Conservation (phyloP, 441 rosid genomes). For the Syzygium malaccense region DNA sequence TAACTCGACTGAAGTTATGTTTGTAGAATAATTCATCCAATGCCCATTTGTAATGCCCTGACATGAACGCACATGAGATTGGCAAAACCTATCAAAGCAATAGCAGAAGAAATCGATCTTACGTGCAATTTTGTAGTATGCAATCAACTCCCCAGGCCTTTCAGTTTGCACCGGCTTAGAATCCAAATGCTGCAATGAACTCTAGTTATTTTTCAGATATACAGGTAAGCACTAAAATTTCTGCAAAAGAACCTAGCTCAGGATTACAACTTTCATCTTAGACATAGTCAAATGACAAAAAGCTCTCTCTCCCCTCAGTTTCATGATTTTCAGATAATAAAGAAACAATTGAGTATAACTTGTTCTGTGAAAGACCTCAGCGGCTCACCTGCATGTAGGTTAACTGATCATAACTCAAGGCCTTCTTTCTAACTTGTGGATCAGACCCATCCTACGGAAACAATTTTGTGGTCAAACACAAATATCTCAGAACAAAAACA, state of each 20-base stretch:
- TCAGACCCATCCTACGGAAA: conserved; percentile 71
- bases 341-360: neutral
- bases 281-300: neutral
- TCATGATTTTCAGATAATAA: neutral
- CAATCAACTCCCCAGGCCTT: conserved; percentile 88
- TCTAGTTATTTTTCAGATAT: neutral
- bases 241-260: neutral
- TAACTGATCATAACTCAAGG: conserved; percentile 74
- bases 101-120: conserved; percentile 20
- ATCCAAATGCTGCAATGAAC: conserved; percentile 70
- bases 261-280: neutral
- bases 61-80: conserved; percentile 14
- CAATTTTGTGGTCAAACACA: neutral
- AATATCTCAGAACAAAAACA: neutral
- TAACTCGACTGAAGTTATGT: conserved; percentile 68
- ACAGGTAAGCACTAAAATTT: neutral
- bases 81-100: conserved; percentile 8
- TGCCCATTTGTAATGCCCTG: conserved; percentile 99
- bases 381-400: conserved; percentile 71
- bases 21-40: conserved; percentile 78
- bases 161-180: conserved; percentile 60
- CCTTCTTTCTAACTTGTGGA: conserved; percentile 57
- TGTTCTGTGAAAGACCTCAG: neutral
- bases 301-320: neutral
- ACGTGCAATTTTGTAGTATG: conserved; percentile 95